Evolutionary conservation across 257 asterid genomes (phyloP), one percentile per base, ranked within the genome.

Genomic region (Anisodus acutangulus): DNA sequence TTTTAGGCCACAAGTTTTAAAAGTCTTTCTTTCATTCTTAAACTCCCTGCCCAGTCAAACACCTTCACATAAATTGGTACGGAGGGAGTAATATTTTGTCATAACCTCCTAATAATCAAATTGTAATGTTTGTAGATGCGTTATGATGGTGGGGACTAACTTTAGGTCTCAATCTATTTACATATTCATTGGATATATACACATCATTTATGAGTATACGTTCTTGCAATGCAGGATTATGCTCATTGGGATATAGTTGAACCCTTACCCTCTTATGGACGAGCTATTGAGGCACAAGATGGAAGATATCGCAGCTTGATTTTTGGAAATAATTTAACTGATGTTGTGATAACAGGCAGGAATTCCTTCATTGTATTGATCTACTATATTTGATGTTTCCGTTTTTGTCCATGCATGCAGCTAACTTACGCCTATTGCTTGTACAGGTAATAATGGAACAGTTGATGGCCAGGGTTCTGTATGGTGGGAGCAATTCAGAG

Each of bases 401-500:
- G 15, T 74, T 22, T 15, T 19, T 49, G 41, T 26, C 60, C 43
- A n/a, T 17, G 31, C 54, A 16, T 10, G 51, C 45, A 2, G 55
- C 64, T 49, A 31, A 37, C 85, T 67, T n/a, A 66, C 53, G 69
- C 37, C 80, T 51, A 66, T 13, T 51, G n/a, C 11, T 82, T 84
- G 22, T 70, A 64, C 88, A 94, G 98, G 98, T 45, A 92, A 94
- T 72, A 93, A 92, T 85, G 98, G 97, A 86, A 94, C 94, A 31
- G 89, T 94, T 54, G 94, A 94, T 45, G 97, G 98, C 26, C 98
- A 93, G 78, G 98, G 98, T 82, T 93, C 92, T 3, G 85, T 94
- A 78, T 94, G 97, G 97, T 94, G 98, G 98, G 92, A 94, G 74
- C 88, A 83, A 79, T 26, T 89, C 58, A 87, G 54, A 58, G 15